A percentile compares a stretch with the other conserved stretches of the same genome.
These are phyloP conservation scores for Backusella tuberculispora DNA, from an alignment of 192 early-diverging fungal genomes.

Conservation along the genomic window DNA sequence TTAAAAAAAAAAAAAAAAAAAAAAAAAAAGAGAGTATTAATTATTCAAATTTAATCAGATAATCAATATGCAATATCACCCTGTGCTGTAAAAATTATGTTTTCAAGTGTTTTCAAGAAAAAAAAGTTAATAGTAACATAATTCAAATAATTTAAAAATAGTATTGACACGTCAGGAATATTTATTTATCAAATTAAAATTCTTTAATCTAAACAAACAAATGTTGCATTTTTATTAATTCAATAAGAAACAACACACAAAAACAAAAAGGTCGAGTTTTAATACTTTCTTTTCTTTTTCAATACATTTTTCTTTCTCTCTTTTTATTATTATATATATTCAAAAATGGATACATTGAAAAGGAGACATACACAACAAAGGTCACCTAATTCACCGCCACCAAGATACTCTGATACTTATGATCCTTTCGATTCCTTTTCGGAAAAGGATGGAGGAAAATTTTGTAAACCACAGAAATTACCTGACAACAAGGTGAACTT, in stretches of 20 bases:
- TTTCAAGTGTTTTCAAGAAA: too few relatives aligned
- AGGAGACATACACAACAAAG: slow-evolving; percentile 1
- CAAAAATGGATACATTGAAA: slow-evolving; percentile 6
- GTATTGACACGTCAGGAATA: slow-evolving; percentile 3
- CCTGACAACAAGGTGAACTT: not conserved
- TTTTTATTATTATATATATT: not conserved
- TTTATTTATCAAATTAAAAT: slow-evolving; percentile 15
- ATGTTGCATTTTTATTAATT: not conserved
- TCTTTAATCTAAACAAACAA: slow-evolving; percentile 9
- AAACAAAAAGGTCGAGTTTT: not conserved
- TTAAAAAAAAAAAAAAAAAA: too few relatives aligned
- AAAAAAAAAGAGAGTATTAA: too few relatives aligned
- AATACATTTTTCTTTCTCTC: not conserved
- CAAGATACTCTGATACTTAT: slow-evolving; percentile 9
- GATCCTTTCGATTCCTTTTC: slow-evolving; percentile 3
- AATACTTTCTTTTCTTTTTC: not conserved
- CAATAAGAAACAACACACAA: too few relatives aligned
- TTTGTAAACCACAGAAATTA: not conserved
- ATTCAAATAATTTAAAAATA: too few relatives aligned
- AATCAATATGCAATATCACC: too few relatives aligned
- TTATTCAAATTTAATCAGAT: too few relatives aligned
- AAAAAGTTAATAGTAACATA: too few relatives aligned
- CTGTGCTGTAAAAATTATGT: too few relatives aligned
- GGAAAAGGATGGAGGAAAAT: not conserved
- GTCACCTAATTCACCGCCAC: slow-evolving; percentile 18